Evolutionary conservation across 345 rosid genomes (phyloP).

Genomic region (Linum usitatissimum): DNA sequence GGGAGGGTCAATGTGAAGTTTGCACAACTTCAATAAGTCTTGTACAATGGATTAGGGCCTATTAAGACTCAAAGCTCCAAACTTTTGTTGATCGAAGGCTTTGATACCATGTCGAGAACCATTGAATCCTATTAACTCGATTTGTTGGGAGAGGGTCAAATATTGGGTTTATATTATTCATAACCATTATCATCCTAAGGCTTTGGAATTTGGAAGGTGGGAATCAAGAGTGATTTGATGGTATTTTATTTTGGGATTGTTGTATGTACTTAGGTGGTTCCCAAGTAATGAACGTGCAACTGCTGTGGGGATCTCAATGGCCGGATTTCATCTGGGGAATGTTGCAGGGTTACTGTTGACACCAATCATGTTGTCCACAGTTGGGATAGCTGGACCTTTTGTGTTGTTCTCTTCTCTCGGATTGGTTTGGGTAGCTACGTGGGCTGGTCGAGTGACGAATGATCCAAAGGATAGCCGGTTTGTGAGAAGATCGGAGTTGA

Average conservation of each 20-base stretch:
- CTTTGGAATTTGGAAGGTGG: no score
- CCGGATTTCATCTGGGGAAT: constrained; percentile 91
- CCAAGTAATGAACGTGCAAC: constrained; percentile 73
- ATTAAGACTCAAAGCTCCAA: no score
- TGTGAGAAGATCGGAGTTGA: constrained; percentile 47
- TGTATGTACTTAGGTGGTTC: constrained; percentile 49
- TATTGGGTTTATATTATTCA: no score
- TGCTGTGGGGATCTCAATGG: constrained; percentile 92
- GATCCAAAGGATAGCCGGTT: constrained; percentile 61
- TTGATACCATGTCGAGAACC: no score
- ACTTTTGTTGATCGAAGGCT: no score
- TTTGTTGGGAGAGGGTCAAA: no score
- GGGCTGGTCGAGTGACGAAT: constrained; percentile 48
- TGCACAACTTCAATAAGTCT: no score
- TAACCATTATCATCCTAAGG: no score
- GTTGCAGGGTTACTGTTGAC: constrained; percentile 70
- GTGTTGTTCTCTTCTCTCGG: constrained; percentile 69
- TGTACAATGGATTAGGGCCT: no score
- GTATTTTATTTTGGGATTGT: background rate
- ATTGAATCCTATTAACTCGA: no score
- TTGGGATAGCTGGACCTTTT: constrained; percentile 72
- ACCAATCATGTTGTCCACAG: constrained; percentile 62
- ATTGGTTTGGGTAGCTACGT: constrained; percentile 51
- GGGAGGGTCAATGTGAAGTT: no score
- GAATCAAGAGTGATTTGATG: no score